These are phyloP conservation scores for Hibiscus syriacus DNA, from an alignment of 345 rosid genomes.

Conservation along the genomic window DNA sequence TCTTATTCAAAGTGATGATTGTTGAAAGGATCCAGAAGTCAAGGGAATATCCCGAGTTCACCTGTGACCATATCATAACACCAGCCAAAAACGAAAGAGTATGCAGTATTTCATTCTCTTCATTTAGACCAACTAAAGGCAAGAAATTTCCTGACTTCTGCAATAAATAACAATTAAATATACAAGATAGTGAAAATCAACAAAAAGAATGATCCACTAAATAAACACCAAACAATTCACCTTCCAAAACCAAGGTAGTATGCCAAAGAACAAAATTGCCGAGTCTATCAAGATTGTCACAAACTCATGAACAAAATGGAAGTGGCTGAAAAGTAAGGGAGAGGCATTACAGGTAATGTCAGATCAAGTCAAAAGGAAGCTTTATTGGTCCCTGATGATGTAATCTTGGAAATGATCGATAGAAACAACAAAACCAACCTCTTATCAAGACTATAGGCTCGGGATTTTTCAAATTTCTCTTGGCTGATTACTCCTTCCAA, in stretches of 20 bases:
- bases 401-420: not conserved
- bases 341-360: not conserved
- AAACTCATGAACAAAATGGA: slow-evolving; percentile 83
- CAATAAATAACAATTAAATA: slow-evolving; percentile 9
- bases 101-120: slow-evolving; percentile 81
- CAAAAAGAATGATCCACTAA: not conserved
- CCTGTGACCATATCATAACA: slow-evolving; percentile 95
- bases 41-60: slow-evolving; percentile 20
- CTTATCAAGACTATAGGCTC: slow-evolving; percentile 94
- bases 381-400: too few species aligned
- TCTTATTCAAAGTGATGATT: not conserved
- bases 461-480: slow-evolving; percentile 85
- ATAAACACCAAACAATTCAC: slow-evolving; percentile 28
- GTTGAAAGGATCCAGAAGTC: not conserved
- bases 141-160: slow-evolving; percentile 78
- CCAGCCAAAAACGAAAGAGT: slow-evolving; percentile 93
- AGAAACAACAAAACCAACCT: slow-evolving; percentile 42
- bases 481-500: slow-evolving; percentile 88
- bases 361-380: not conserved
- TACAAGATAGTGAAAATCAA: slow-evolving; percentile 9
- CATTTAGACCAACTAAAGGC: slow-evolving; percentile 50
- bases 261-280: slow-evolving; percentile 78
- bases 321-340: slow-evolving; percentile 52
- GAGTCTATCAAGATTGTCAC: slow-evolving; percentile 88
- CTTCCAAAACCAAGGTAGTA: slow-evolving; percentile 99